Conservation (phyloP, 768 basidiomycete genomes). For the Podaxis mareebaensis region DNA sequence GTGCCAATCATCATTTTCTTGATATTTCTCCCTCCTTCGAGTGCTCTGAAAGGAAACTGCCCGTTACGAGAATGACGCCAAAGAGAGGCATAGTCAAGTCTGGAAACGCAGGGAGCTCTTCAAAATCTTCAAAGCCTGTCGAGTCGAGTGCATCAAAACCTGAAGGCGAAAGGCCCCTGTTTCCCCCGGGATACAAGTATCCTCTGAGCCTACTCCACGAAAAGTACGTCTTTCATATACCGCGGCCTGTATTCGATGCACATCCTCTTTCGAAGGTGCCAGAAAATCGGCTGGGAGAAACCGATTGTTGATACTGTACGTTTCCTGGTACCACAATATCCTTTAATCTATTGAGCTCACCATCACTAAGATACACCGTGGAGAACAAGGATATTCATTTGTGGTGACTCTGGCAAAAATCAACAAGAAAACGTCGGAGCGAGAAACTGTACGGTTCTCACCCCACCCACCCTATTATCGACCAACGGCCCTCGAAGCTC, state of each 20-base stretch:
- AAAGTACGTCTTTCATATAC: slow-evolving; percentile 42
- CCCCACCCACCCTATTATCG: slow-evolving; percentile 72
- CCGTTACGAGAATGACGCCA: slow-evolving; percentile 50
- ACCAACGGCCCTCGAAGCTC: slow-evolving; percentile 76
- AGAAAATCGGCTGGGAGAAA: slow-evolving; percentile 88
- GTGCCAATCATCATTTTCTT: slow-evolving; percentile 4
- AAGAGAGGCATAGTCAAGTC: slow-evolving; percentile 81
- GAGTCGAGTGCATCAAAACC: slow-evolving; percentile 42
- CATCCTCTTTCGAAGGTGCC: slow-evolving; percentile 54
- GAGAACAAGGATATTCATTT: slow-evolving; percentile 58
- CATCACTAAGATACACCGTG: slow-evolving; percentile 42
- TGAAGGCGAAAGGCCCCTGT: slow-evolving; percentile 42
- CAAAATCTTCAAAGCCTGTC: slow-evolving; percentile 47
- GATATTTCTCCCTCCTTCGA: neutral
- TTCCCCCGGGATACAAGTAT: slow-evolving; percentile 84
- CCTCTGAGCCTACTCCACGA: slow-evolving; percentile 81
- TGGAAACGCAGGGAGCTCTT: slow-evolving; percentile 88
- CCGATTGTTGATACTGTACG: slow-evolving; percentile 75
- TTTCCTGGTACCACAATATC: slow-evolving; percentile 14
- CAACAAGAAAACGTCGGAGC: slow-evolving; percentile 71
- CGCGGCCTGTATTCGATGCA: neutral
- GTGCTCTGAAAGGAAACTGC: neutral
- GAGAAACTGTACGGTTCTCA: slow-evolving; percentile 68
- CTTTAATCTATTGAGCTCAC: slow-evolving; percentile 12
- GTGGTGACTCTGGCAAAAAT: slow-evolving; percentile 63